phyloP scores from a whole-genome alignment of 768 basidiomycete species.

The Russula sp. region DNA sequence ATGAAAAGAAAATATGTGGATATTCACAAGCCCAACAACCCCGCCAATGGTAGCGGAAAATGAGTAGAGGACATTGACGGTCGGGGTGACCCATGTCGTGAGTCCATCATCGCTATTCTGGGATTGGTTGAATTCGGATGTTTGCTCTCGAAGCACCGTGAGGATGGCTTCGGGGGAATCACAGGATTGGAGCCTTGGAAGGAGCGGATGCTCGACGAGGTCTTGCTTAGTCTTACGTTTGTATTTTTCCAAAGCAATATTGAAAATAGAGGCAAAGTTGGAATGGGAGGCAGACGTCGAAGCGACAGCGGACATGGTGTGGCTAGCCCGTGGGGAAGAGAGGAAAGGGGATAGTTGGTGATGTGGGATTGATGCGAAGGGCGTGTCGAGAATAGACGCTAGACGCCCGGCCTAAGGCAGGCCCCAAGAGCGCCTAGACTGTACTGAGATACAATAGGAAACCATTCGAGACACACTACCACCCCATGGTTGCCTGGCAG shows the following conservation, averaged over 20 bases:
- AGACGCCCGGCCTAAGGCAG: no score
- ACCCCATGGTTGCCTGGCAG: no score
- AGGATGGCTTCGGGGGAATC: background rate
- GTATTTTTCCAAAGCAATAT: background rate
- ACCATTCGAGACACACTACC: no score
- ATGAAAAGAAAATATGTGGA: background rate
- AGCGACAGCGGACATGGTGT: background rate
- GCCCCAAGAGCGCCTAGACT: no score
- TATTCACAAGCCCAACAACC: background rate
- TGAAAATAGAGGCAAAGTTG: background rate
- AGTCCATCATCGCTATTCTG: background rate
- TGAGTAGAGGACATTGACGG: background rate
- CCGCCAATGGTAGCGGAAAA: background rate
- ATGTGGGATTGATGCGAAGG: no score
- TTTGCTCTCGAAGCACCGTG: background rate
- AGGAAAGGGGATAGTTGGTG: no score
- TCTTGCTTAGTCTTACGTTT: background rate
- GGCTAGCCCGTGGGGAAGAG: background rate
- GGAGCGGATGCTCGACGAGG: background rate
- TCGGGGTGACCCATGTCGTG: background rate
- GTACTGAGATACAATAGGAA: no score
- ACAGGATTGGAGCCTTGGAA: background rate
- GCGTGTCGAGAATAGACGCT: no score
- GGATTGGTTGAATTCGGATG: background rate
- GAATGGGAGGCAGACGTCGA: background rate